Conservation (phyloP, 495 filamentous ascomycete species). For the Neurospora sp. region DNA sequence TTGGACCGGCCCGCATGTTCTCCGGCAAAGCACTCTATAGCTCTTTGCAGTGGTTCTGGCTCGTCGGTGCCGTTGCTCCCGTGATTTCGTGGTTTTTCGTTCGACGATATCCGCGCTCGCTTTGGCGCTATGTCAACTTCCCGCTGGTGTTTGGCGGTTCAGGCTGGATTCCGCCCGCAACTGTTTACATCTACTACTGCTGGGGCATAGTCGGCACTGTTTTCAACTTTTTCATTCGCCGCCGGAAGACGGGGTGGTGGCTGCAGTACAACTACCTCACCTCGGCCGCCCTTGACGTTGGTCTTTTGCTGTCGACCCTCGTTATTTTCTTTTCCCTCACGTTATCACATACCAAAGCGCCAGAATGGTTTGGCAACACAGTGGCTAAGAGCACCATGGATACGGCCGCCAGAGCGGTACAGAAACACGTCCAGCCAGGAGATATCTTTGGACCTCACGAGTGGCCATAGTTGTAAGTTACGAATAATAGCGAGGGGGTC, state of each 20-base stretch:
- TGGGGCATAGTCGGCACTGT: conserved; percentile 60
- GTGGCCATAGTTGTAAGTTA: conserved; percentile 24
- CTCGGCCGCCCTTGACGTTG: conserved; percentile 61
- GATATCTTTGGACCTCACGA: conserved; percentile 37
- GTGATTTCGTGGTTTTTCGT: conserved; percentile 51
- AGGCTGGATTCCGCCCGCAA: conserved; percentile 53
- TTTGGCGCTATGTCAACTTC: conserved; percentile 51
- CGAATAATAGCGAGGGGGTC: neutral
- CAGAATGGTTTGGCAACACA: conserved; percentile 59
- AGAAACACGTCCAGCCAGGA: conserved; percentile 21
- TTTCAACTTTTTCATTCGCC: conserved; percentile 57
- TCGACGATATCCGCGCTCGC: conserved; percentile 46
- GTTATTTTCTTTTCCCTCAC: conserved; percentile 62
- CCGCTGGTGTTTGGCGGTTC: conserved; percentile 60
- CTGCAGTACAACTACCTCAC: conserved; percentile 71
- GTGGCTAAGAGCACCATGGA: conserved; percentile 34
- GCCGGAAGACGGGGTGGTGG: conserved; percentile 61
- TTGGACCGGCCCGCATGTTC: conserved; percentile 48
- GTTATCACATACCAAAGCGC: conserved; percentile 39
- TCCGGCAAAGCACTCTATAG: conserved; percentile 52
- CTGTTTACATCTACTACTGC: conserved; percentile 53
- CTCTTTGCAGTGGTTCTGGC: conserved; percentile 58
- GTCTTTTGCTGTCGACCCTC: conserved; percentile 55
- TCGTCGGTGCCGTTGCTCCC: conserved; percentile 50
- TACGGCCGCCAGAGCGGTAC: conserved; percentile 22